These are phyloP conservation scores for Colletotrichum cereale DNA, from an alignment of 2,329 filamentous ascomycete genomes.

Conservation along the genomic window DNA sequence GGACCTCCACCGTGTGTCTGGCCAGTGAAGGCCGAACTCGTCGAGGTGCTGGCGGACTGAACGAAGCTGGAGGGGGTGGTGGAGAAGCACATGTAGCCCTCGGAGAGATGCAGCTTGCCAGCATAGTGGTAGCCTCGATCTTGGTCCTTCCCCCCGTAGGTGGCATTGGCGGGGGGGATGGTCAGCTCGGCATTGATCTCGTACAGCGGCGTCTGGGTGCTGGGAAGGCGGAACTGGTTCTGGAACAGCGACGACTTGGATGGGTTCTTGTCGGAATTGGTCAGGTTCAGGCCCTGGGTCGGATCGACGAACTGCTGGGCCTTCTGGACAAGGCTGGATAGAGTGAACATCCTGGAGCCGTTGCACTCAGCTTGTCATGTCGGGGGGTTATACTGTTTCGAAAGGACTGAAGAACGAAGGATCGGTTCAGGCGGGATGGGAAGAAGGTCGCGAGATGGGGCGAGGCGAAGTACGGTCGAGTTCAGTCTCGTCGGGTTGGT, in stretches of 20 bases:
- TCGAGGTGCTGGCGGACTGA: constrained; percentile 81
- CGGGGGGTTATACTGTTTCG: constrained; percentile 41
- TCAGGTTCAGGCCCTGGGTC: constrained; percentile 79
- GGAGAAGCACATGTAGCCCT: constrained; percentile 96
- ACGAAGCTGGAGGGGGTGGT: constrained; percentile 91
- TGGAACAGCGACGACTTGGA: constrained; percentile 95
- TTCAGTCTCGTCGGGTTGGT: background rate
- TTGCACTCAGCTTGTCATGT: constrained; percentile 52
- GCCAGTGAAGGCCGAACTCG: constrained; percentile 88
- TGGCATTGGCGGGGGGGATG: constrained; percentile 79
- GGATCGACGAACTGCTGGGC: constrained; percentile 96
- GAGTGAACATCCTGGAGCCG: constrained; percentile 66
- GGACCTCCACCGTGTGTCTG: constrained; percentile 94
- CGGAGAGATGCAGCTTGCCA: constrained; percentile 92
- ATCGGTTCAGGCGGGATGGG: background rate
- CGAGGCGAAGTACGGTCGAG: constrained; percentile 8
- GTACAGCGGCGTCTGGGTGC: constrained; percentile 91
- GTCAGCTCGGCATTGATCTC: constrained; percentile 98
- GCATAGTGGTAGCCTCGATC: constrained; percentile 88
- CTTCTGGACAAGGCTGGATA: constrained; percentile 90
- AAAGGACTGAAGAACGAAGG: background rate
- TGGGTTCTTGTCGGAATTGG: constrained; percentile 82
- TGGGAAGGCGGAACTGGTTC: constrained; percentile 94
- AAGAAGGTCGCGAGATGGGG: background rate
- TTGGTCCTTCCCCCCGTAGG: constrained; percentile 77